A percentile compares a stretch with the other conserved stretches of the same genome.
Evolutionary conservation across 2,329 filamentous ascomycete species (phyloP).

Genomic region (Ceratocystis cacaofunesta): DNA sequence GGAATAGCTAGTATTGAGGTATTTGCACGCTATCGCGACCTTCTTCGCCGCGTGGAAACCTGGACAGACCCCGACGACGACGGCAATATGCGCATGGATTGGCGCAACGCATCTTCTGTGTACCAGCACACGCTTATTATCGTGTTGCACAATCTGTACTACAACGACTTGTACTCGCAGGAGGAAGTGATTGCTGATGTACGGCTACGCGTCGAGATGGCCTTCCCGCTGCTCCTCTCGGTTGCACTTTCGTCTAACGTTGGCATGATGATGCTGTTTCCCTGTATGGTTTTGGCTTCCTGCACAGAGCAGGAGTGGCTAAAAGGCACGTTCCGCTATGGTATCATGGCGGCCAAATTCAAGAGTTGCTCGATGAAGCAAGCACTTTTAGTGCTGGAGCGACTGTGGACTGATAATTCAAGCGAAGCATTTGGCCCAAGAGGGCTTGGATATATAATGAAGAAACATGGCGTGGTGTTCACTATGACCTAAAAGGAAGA

Average conservation of each 20-base stretch:
- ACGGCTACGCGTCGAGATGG: conserved; percentile 8
- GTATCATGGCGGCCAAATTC: conserved; percentile 15
- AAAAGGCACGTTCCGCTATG: conserved; percentile 12
- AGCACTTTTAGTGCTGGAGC: conserved; percentile 9
- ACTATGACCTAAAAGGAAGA: conserved; percentile 6
- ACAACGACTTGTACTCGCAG: conserved; percentile 11
- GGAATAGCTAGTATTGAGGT: conserved; percentile 9
- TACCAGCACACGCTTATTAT: conserved; percentile 14
- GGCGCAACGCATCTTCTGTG: conserved; percentile 12
- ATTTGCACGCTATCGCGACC: conserved; percentile 9
- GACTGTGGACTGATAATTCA: conserved; percentile 10
- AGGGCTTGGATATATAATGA: conserved; percentile 15
- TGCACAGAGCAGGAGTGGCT: conserved; percentile 16
- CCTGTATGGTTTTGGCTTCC: conserved; percentile 12
- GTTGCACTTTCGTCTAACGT: conserved; percentile 15
- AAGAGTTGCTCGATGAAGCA: conserved; percentile 16
- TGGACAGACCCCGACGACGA: conserved; percentile 15
- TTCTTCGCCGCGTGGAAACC: conserved; percentile 3
- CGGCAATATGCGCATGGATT: conserved; percentile 12
- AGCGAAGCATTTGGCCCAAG: conserved; percentile 14
- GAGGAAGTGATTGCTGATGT: conserved; percentile 9
- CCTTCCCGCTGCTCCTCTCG: conserved; percentile 15
- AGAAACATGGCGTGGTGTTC: conserved; percentile 15
- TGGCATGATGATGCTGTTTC: conserved; percentile 15
- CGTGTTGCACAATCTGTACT: conserved; percentile 14